A percentile compares a stretch with the other conserved stretches of the same genome.
Conservation (phyloP, 2,329 filamentous ascomycete genomes). For the Coleophoma crateriformis region DNA sequence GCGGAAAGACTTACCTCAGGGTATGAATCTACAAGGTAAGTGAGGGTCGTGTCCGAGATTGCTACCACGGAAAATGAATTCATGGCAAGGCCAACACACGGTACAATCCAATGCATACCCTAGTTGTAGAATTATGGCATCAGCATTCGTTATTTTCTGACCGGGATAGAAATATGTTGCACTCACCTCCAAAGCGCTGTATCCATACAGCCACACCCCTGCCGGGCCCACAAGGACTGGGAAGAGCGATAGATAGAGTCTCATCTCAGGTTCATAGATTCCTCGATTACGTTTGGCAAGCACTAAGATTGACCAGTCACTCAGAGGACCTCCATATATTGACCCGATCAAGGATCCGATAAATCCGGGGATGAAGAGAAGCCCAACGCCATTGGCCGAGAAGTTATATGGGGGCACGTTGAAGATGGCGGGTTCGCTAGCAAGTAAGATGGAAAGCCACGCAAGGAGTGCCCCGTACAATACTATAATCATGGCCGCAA, state of each 20-base stretch:
- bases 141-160: no score
- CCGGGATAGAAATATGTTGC: no score
- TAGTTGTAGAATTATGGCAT: no score
- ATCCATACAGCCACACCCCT: conserved; percentile 6
- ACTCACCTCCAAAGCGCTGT: neutral
- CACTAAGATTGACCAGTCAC: conserved; percentile 30
- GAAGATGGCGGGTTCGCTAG: conserved; percentile 30
- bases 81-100: conserved; percentile 3
- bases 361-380: conserved; percentile 33
- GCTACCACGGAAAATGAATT: conserved; percentile 2
- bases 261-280: conserved; percentile 35
- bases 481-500: conserved; percentile 30
- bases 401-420: conserved; percentile 34
- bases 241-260: conserved; percentile 8
- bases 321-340: conserved; percentile 27
- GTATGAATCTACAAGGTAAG: conserved; percentile 6
- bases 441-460: conserved; percentile 31
- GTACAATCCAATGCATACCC: conserved; percentile 7
- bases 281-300: conserved; percentile 31
- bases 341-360: conserved; percentile 31
- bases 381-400: conserved; percentile 27
- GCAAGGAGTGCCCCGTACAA: conserved; percentile 31
- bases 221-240: conserved; percentile 3
- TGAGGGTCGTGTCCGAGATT: conserved; percentile 3
- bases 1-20: neutral